Evolutionary conservation across 2,329 filamentous ascomycete genomes (phyloP).

Genomic region (Botrytis galanthina): DNA sequence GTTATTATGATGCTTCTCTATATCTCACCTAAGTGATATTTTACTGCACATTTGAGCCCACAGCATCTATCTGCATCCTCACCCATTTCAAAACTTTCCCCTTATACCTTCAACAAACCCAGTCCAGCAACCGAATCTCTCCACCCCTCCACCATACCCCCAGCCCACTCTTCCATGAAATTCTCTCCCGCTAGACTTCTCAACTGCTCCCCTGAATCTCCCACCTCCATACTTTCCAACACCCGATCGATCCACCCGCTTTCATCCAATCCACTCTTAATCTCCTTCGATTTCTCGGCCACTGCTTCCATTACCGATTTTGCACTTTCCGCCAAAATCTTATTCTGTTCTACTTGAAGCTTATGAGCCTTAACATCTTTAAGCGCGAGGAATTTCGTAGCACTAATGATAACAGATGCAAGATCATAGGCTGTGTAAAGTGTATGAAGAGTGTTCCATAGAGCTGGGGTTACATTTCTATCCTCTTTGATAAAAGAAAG

Average conservation of each 20-base stretch:
- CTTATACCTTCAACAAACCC: slow-evolving; percentile 25
- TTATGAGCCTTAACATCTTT: slow-evolving; percentile 25
- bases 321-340: slow-evolving; percentile 21
- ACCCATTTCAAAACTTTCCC: background rate
- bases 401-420: slow-evolving; percentile 26
- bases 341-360: slow-evolving; percentile 25
- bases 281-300: slow-evolving; percentile 24
- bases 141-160: slow-evolving; percentile 38
- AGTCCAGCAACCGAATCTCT: slow-evolving; percentile 37
- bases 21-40: background rate
- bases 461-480: slow-evolving; percentile 4
- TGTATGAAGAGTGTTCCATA: slow-evolving; percentile 29
- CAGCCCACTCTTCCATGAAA: slow-evolving; percentile 39
- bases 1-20: background rate
- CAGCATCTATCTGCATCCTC: background rate
- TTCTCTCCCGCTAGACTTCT: slow-evolving; percentile 32
- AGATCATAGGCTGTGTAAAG: slow-evolving; percentile 36
- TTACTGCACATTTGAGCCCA: background rate
- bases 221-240: slow-evolving; percentile 27
- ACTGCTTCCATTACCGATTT: slow-evolving; percentile 26
- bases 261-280: slow-evolving; percentile 37
- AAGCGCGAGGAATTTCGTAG: slow-evolving; percentile 28
- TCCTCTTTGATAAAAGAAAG: slow-evolving; percentile 8
- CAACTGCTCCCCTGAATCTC: slow-evolving; percentile 25
- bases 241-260: slow-evolving; percentile 40